A percentile compares a stretch with the other conserved stretches of the same genome.
Evolutionary conservation across 371 early-diverging fungal species (phyloP).

Genomic region (Basidiobolus meristosporus): DNA sequence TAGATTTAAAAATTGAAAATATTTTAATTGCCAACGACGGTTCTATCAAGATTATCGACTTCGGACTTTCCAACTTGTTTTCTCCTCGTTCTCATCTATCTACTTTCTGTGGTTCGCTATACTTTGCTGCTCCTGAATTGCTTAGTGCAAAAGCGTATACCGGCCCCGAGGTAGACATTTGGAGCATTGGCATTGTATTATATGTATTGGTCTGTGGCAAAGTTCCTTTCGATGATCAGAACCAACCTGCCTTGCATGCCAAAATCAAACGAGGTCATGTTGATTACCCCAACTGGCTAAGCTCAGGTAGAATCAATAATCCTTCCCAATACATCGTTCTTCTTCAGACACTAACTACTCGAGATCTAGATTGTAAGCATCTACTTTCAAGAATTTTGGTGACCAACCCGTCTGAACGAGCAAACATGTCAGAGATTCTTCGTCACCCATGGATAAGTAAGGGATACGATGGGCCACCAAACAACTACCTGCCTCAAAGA

Average conservation of each 20-base stretch:
- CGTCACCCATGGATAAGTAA: constrained; percentile 75
- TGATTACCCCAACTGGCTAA: constrained; percentile 50
- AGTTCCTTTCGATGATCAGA: constrained; percentile 91
- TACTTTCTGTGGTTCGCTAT: constrained; percentile 92
- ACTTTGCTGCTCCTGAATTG: constrained; percentile 95
- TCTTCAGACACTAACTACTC: background rate
- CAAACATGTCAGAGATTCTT: constrained; percentile 51
- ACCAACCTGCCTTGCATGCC: constrained; percentile 71
- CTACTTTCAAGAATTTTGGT: constrained; percentile 67
- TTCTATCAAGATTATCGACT: constrained; percentile 78
- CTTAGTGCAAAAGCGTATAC: constrained; percentile 72
- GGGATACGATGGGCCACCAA: constrained; percentile 41
- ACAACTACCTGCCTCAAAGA: constrained; percentile 46
- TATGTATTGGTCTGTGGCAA: constrained; percentile 87
- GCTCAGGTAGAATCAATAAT: constrained; percentile 6
- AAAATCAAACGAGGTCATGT: constrained; percentile 77
- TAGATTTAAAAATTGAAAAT: constrained; percentile 92
- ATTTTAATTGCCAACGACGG: constrained; percentile 59
- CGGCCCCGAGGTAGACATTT: constrained; percentile 92
- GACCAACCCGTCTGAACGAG: constrained; percentile 50
- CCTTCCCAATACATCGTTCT: no score
- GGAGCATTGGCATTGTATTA: constrained; percentile 90
- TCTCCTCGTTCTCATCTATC: constrained; percentile 53
- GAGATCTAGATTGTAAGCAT: constrained; percentile 64
- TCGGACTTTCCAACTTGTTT: constrained; percentile 88